These are phyloP conservation scores for Saccharomyces pastorianus DNA, from an alignment of 1,139 yeast species.

Conservation along the genomic window DNA sequence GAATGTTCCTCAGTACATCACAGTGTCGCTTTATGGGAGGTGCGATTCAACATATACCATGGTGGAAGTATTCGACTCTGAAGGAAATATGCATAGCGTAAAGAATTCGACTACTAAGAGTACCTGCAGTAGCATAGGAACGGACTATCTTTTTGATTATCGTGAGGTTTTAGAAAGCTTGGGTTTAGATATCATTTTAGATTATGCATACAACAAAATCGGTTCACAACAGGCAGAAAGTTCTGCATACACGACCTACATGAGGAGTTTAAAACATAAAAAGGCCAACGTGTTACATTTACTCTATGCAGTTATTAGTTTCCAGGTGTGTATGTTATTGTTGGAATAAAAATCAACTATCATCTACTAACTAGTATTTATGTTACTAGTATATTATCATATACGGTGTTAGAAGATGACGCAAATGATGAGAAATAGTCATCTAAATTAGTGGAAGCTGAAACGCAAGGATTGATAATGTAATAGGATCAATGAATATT, in stretches of 20 bases:
- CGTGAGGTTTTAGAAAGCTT: conserved; percentile 19
- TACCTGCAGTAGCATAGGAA: conserved; percentile 15
- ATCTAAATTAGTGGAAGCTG: too few species aligned
- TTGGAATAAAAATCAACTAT: too few species aligned
- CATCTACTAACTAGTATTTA: too few species aligned
- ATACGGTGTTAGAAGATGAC: too few species aligned
- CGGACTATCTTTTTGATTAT: conserved; percentile 24
- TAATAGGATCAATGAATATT: too few species aligned
- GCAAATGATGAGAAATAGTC: too few species aligned
- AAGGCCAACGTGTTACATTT: conserved; percentile 18
- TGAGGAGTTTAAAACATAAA: conserved; percentile 7
- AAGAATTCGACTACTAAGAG: conserved; percentile 12
- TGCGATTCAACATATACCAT: conserved; percentile 17
- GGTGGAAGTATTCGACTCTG: not conserved
- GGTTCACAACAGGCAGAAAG: not conserved
- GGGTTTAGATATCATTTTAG: conserved; percentile 26
- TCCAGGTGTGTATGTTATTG: conserved; percentile 9
- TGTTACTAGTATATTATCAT: too few species aligned
- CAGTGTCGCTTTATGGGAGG: conserved; percentile 21
- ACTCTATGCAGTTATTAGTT: conserved; percentile 14
- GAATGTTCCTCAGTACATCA: conserved; percentile 24
- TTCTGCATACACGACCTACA: conserved; percentile 12
- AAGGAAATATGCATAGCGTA: conserved; percentile 1
- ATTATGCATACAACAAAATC: conserved; percentile 22
- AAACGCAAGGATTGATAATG: too few species aligned